Base-by-base conservation (phyloP, 805 yeast genomes). In the Teunomyces atbi region DNA sequence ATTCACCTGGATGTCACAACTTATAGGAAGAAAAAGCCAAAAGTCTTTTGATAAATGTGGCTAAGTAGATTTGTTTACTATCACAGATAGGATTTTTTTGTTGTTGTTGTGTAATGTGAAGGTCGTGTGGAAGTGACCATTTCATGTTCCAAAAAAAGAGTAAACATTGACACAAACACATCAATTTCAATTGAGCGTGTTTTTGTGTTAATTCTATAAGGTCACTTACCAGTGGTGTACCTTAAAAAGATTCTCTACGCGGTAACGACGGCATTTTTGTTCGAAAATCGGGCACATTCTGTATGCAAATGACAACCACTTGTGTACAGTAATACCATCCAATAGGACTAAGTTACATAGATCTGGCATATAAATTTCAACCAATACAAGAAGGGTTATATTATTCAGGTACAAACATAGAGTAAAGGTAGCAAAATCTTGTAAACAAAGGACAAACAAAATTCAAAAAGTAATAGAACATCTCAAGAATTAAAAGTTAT, bases 401-500 rank as follows among this genome's bases (percentile, higher is more conserved):
- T 21, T 36, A 36, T 36, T 36, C 39, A 36, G 39, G 21, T 36
- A 36, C 26, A 36, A 36, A 23, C 26, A 23, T 23, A 36, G 6
- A n/a, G n/a, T n/a, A 6, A 18, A 19, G 6, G 16, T 33, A 45
- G 35, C 12, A 28, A 21, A 15, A 21, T 20, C 18, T 36, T 36
- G 39, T 21, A 36, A 36, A 21, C 16, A 30, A 30, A 30, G 33
- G 36, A 43, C 44, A 43, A 47, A 44, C 48, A 44, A 43, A 30
- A 47, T 46, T 47, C 45, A 44, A 32, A 33, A 47, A 46, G 42
- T 44, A 43, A 43, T 19, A 42, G 38, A 44, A 50, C 49, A 50
- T 50, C 47, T 46, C 53, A 47, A 50, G 53, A 50, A 50, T 47
- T 50, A 47, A 50, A 46, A 32, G 41, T 42, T 27, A 46, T 33